phyloP scores from a whole-genome alignment of 2,329 filamentous ascomycete species.

The Cryoendolithus antarcticus region DNA sequence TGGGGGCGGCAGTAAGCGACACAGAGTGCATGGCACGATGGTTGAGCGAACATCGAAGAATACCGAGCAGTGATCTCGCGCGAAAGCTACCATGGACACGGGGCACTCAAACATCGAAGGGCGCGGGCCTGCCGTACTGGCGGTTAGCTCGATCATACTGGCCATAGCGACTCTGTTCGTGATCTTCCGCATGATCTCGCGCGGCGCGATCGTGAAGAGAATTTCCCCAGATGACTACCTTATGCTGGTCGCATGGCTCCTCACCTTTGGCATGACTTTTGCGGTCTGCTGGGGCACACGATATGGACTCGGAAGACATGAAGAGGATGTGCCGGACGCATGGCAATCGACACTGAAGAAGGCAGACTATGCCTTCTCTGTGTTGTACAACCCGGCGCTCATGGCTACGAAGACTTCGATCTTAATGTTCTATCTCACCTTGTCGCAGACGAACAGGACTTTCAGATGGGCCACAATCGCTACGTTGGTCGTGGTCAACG shows the following conservation, averaged over 20 bases:
- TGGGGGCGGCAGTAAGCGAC: no score
- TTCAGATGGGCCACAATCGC: conserved; percentile 73
- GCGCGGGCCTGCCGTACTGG: conserved; percentile 43
- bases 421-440: conserved; percentile 73
- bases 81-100: conserved; percentile 6
- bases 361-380: conserved; percentile 47
- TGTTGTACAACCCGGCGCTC: conserved; percentile 66
- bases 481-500: conserved; percentile 65
- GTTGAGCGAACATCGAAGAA: no score
- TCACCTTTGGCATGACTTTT: conserved; percentile 56
- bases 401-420: conserved; percentile 93
- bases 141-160: conserved; percentile 56
- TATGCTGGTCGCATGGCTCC: conserved; percentile 66
- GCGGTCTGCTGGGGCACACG: conserved; percentile 52
- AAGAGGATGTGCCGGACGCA: conserved; percentile 43
- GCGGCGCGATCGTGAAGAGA: conserved; percentile 58
- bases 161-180: conserved; percentile 64
- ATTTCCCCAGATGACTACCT: conserved; percentile 68
- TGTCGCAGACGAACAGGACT: conserved; percentile 66
- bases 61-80: no score
- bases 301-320: conserved; percentile 57
- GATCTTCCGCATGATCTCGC: conserved; percentile 57
- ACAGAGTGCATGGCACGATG: no score
- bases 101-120: conserved; percentile 19
- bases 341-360: conserved; percentile 43